phyloP scores from a whole-genome alignment of 2,329 filamentous ascomycete genomes.

The Thelonectria discophora region DNA sequence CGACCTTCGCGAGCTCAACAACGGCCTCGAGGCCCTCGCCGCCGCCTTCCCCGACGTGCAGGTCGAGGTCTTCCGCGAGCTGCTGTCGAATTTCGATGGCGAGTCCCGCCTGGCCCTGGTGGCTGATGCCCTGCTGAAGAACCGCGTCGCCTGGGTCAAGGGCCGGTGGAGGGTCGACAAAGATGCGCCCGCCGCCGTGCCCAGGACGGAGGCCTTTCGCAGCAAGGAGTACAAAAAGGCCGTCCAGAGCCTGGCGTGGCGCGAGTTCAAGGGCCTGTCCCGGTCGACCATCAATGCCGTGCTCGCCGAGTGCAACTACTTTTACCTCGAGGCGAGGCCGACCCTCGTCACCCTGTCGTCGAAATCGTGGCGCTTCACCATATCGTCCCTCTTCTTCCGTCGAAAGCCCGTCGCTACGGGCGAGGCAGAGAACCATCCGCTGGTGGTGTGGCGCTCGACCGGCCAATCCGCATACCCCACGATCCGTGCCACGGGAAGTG shows the following conservation, averaged over 20 bases:
- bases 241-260: conserved; percentile 72
- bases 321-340: conserved; percentile 75
- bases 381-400: conserved; percentile 75
- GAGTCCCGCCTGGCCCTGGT: conserved; percentile 81
- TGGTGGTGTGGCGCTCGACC: conserved; percentile 68
- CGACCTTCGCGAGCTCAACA: conserved; percentile 75
- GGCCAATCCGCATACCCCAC: conserved; percentile 67
- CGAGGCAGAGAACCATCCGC: conserved; percentile 67
- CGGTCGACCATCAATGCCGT: conserved; percentile 80
- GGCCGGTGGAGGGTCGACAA: conserved; percentile 67
- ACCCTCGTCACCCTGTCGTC: conserved; percentile 74
- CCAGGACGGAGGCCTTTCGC: conserved; percentile 72
- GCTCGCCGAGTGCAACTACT: conserved; percentile 82
- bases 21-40: conserved; percentile 72
- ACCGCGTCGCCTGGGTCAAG: conserved; percentile 74
- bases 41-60: conserved; percentile 83
- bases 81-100: conserved; percentile 77
- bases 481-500: conserved; percentile 71
- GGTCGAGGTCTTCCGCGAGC: conserved; percentile 83
- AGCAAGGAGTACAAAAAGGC: conserved; percentile 73
- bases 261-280: conserved; percentile 79
- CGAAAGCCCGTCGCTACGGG: conserved; percentile 64
- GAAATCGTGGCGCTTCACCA: conserved; percentile 80
- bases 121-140: conserved; percentile 79
- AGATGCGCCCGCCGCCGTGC: conserved; percentile 53